phyloP scores from a whole-genome alignment of 495 filamentous ascomycete genomes.

The Pseudomonodictys pantanalensis region DNA sequence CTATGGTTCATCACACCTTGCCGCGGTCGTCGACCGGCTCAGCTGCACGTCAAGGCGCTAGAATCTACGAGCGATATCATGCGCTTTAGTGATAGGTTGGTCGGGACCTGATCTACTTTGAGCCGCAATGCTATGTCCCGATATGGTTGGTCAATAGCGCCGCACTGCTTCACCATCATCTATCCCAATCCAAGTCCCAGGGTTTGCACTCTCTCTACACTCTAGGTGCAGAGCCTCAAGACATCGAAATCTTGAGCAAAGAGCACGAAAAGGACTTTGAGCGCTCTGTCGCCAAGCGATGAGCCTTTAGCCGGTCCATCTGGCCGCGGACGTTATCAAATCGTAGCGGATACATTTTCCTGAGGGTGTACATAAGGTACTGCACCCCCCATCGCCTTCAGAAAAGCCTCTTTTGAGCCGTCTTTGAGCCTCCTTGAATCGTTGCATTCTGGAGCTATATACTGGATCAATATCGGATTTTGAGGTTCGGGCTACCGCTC shows the following conservation, averaged over 20 bases:
- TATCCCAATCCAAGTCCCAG: conserved; percentile 14
- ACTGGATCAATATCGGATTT: background rate
- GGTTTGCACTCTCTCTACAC: conserved; percentile 14
- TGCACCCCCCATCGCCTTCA: background rate
- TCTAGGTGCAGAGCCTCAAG: background rate
- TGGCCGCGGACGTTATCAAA: conserved; percentile 7
- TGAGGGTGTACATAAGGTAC: conserved; percentile 18
- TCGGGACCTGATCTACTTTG: too few relatives aligned
- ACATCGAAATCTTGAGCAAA: background rate
- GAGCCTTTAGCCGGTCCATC: conserved; percentile 20
- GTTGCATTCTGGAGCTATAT: background rate
- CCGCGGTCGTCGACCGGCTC: too few relatives aligned
- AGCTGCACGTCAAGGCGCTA: too few relatives aligned
- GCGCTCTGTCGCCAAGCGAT: conserved; percentile 19
- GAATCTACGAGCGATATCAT: too few relatives aligned
- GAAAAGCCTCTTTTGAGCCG: conserved; percentile 9
- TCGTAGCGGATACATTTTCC: background rate
- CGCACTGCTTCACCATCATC: conserved; percentile 11
- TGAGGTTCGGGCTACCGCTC: background rate
- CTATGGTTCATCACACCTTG: too few relatives aligned
- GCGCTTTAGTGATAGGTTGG: too few relatives aligned
- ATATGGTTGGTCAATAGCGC: conserved; percentile 12
- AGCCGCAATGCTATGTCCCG: background rate
- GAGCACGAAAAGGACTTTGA: background rate
- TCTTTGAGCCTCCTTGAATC: conserved; percentile 6